Base-by-base conservation (phyloP, 2,329 filamentous ascomycete species). In the Stachybotrys echinatus region DNA sequence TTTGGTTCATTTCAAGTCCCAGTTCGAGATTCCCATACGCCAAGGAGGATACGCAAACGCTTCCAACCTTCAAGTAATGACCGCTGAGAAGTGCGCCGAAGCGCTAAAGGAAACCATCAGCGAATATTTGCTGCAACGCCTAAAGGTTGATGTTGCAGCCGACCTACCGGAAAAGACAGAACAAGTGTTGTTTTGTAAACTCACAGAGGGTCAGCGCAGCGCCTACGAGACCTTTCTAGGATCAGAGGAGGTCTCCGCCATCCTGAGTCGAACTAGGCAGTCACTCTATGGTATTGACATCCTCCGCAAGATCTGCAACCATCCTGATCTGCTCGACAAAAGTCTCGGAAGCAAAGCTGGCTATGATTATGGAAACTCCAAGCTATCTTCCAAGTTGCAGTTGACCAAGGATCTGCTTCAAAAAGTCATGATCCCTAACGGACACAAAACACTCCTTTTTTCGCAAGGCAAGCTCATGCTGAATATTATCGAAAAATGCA, bases 121-220 rank as follows among this genome's bases (percentile, higher is more conserved):
- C 58, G 90, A 92, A 3, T 99, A 96, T 63, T 77, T 99, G 5
- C 76, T 99, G 4, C 92, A 97, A 63, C 84, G 94, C 8, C 83
- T 95, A 64, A 99, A 99, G 69, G 83, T 88, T 2, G 94, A 99
- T 65, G 94, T 99, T 14, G 92, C 94, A 5, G 83, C 92, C 7
- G 92, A 97, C 65, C 74, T 99, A 12, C 94, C 94, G 0, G 89
- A 95, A 67, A 99, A 99, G 76, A 95, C 85, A 47, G 94, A 99
- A 65, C 89, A 95, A 58, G 94, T 99, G 0, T 75, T 99, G 3
- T 97, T 99, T 66, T 97, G 94, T 72, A 95, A 95, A 64, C 74
- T 99, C 53, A 95, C 92, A 0, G 65, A 69, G 10, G 66, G 85
- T 14, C 94, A 99, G 64, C 80, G 88, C 46, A 78, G 86, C 27